Conservation (phyloP, 306 rosid species). For the Luffa acutangula region DNA sequence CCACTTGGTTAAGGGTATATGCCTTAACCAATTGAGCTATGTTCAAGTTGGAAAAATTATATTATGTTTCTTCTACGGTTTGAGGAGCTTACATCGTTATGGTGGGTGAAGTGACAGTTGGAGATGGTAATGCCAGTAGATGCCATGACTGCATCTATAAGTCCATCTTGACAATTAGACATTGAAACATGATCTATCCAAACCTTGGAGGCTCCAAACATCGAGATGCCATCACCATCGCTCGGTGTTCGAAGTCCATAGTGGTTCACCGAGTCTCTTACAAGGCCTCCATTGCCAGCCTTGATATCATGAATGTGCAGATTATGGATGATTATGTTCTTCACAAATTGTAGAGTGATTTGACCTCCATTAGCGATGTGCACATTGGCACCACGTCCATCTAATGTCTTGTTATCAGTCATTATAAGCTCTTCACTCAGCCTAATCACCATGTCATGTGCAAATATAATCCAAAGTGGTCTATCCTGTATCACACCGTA, state of each 20-base stretch:
- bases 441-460: conserved; percentile 22
- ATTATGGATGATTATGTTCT: conserved; percentile 33
- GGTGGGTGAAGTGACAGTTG: conserved; percentile 36
- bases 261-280: conserved; percentile 35
- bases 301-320: conserved; percentile 29
- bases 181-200: conserved; percentile 54
- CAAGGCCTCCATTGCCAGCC: conserved; percentile 20
- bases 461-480: conserved; percentile 43
- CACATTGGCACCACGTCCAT: conserved; percentile 39
- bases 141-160: conserved; percentile 27
- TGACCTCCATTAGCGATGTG: conserved; percentile 37
- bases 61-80: not conserved
- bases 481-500: conserved; percentile 17
- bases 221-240: conserved; percentile 48
- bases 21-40: too few species aligned
- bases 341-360: conserved; percentile 34
- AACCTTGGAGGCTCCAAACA: conserved; percentile 29
- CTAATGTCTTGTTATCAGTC: conserved; percentile 38
- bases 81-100: conserved; percentile 27
- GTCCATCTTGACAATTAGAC: conserved; percentile 33
- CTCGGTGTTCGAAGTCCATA: conserved; percentile 24
- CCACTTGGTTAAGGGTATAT: too few species aligned
- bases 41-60: too few species aligned
- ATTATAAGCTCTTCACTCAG: conserved; percentile 24
- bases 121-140: conserved; percentile 51